Percentiles rank a stretch among this genome's conserved stretches.
Conservation (phyloP, 2,329 filamentous ascomycete genomes). For the Corynespora cassiicola region DNA sequence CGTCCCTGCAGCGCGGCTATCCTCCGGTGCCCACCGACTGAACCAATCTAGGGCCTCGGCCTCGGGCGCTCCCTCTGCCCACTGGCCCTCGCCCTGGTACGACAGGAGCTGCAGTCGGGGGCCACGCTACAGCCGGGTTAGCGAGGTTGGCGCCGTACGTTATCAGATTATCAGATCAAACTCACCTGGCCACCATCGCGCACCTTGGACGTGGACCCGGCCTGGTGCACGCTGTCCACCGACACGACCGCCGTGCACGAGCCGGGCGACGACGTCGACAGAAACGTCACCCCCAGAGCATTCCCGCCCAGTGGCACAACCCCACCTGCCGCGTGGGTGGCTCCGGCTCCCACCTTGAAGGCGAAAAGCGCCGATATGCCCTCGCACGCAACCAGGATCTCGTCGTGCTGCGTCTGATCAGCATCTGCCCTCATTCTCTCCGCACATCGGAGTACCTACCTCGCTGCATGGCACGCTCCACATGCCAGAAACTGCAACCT, state of each 20-base stretch:
- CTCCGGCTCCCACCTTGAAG: conserved; percentile 58
- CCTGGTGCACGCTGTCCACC: conserved; percentile 60
- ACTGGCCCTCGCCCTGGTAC: conserved; percentile 23
- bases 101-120: conserved; percentile 35
- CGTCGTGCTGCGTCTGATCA: conserved; percentile 23
- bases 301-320: conserved; percentile 67
- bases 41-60: conserved; percentile 24
- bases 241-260: conserved; percentile 52
- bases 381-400: conserved; percentile 51
- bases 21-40: conserved; percentile 10
- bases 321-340: conserved; percentile 45
- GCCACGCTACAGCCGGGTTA: conserved; percentile 15
- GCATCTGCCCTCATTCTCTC: background rate
- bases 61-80: conserved; percentile 26
- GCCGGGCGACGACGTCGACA: conserved; percentile 16
- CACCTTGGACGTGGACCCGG: conserved; percentile 55
- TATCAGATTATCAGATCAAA: conserved; percentile 9
- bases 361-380: conserved; percentile 68
- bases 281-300: conserved; percentile 62
- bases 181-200: conserved; percentile 39
- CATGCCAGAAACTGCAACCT: conserved; percentile 59
- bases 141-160: conserved; percentile 6
- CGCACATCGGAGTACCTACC: conserved; percentile 49
- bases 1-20: conserved; percentile 12
- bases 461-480: conserved; percentile 47